These are phyloP conservation scores for Nakazawaea holstii DNA, from an alignment of 805 yeast species.

Conservation along the genomic window DNA sequence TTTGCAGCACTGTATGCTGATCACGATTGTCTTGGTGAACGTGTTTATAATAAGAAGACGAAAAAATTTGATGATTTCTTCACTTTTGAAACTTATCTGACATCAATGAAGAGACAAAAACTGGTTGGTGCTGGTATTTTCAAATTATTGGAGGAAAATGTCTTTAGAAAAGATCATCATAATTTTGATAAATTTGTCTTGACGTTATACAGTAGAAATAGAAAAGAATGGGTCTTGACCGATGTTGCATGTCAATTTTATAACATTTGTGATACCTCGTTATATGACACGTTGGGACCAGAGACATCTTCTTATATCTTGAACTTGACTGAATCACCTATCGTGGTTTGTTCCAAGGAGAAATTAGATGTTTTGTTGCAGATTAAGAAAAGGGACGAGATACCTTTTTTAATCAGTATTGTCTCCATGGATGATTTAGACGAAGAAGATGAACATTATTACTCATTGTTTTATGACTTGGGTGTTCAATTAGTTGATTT, in stretches of 20 bases:
- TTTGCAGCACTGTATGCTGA: slow-evolving; percentile 31
- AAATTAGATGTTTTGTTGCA: slow-evolving; percentile 43
- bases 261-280: slow-evolving; percentile 45
- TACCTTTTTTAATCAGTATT: slow-evolving; percentile 37
- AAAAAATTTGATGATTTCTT: slow-evolving; percentile 4
- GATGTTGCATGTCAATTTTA: slow-evolving; percentile 65
- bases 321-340: slow-evolving; percentile 55
- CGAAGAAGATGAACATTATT: slow-evolving; percentile 12
- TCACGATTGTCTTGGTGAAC: slow-evolving; percentile 40
- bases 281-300: slow-evolving; percentile 55
- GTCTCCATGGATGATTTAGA: slow-evolving; percentile 50
- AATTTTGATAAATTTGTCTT: slow-evolving; percentile 34
- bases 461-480: slow-evolving; percentile 24
- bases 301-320: slow-evolving; percentile 60
- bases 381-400: slow-evolving; percentile 27
- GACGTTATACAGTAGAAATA: slow-evolving; percentile 51
- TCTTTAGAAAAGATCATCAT: slow-evolving; percentile 1
- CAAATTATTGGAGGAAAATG: slow-evolving; percentile 17
- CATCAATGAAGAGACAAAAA: slow-evolving; percentile 12
- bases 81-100: slow-evolving; percentile 4
- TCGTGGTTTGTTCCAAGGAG: slow-evolving; percentile 45
- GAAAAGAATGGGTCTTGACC: slow-evolving; percentile 63
- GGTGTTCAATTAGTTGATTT: slow-evolving; percentile 24
- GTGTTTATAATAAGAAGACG: slow-evolving; percentile 24
- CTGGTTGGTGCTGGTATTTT: slow-evolving; percentile 19